phyloP scores from a whole-genome alignment of 495 filamentous ascomycete species.

The Lasiosphaeria ovina region DNA sequence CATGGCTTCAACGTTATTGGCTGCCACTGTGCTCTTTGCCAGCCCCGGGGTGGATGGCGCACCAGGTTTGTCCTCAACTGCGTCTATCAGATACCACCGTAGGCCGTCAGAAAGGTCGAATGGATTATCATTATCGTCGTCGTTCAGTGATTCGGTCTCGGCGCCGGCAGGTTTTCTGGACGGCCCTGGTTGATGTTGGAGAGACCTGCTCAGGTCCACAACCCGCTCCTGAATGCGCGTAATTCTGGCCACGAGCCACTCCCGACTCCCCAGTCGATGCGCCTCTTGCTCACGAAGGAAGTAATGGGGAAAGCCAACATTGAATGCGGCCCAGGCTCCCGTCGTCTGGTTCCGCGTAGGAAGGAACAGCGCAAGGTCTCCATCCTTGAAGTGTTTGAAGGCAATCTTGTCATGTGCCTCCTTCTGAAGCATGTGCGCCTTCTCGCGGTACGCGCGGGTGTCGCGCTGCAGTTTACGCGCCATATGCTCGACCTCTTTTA shows the following conservation, averaged over 20 bases:
- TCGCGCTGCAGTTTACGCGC: constrained; percentile 90
- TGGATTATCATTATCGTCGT: constrained; percentile 91
- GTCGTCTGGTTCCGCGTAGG: constrained; percentile 92
- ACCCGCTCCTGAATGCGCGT: constrained; percentile 88
- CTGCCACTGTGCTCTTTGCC: constrained; percentile 84
- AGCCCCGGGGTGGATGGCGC: constrained; percentile 87
- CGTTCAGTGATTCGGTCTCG: constrained; percentile 42
- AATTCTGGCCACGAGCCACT: constrained; percentile 95
- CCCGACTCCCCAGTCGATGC: constrained; percentile 76
- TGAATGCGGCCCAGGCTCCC: constrained; percentile 97
- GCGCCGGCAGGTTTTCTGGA: constrained; percentile 15
- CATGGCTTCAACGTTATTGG: constrained; percentile 81
- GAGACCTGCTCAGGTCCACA: constrained; percentile 81
- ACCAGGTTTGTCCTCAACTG: constrained; percentile 89
- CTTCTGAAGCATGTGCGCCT: constrained; percentile 75
- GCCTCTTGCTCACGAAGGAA: constrained; percentile 91
- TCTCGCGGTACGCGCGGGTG: constrained; percentile 80
- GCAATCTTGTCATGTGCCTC: constrained; percentile 96
- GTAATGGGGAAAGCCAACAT: constrained; percentile 93
- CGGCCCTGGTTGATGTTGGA: constrained; percentile 30
- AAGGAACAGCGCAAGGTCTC: constrained; percentile 91
- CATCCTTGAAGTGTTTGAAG: constrained; percentile 94
- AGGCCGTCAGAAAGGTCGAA: constrained; percentile 95
- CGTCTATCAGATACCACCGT: constrained; percentile 94
- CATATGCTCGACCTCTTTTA: constrained; percentile 86